phyloP scores from a whole-genome alignment of 176 grass and related monocot species.

The Areca catechu region DNA sequence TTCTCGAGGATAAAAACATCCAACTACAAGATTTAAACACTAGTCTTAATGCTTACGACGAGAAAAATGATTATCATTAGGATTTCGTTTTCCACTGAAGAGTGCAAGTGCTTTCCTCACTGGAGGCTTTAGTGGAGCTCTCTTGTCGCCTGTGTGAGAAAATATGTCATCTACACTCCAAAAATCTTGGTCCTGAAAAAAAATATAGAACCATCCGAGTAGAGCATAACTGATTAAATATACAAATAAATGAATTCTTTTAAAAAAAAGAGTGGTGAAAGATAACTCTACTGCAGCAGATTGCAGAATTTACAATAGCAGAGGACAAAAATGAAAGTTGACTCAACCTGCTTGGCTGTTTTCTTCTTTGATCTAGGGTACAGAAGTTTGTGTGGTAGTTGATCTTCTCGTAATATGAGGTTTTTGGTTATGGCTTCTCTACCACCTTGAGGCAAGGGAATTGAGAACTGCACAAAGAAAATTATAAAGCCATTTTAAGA shows the following conservation, averaged over 20 bases:
- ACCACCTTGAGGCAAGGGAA: slow-evolving; percentile 95
- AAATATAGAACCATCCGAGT: not conserved
- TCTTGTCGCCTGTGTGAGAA: slow-evolving; percentile 59
- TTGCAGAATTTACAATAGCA: not conserved
- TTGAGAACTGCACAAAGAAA: slow-evolving; percentile 70
- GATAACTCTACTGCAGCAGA: not conserved
- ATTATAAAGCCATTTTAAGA: not conserved
- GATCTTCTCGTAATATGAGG: slow-evolving; percentile 83
- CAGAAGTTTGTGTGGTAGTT: slow-evolving; percentile 86
- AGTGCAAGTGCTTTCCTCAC: slow-evolving; percentile 74
- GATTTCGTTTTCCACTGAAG: slow-evolving; percentile 88
- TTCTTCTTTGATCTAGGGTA: slow-evolving; percentile 76
- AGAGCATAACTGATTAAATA: not conserved
- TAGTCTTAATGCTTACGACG: slow-evolving; percentile 40
- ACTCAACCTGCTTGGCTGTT: slow-evolving; percentile 54
- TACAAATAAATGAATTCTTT: not conserved
- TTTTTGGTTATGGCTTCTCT: slow-evolving; percentile 76
- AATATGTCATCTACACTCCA: slow-evolving; percentile 61
- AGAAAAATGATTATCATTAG: slow-evolving; percentile 95
- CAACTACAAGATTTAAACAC: too few relatives aligned
- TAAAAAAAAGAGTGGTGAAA: not conserved
- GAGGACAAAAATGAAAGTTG: not conserved
- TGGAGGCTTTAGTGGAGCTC: slow-evolving; percentile 67
- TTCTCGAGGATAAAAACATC: too few relatives aligned
- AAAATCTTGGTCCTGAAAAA: slow-evolving; percentile 62